Conservation (phyloP, 208 protist species). For the Trichomonas tenax region DNA sequence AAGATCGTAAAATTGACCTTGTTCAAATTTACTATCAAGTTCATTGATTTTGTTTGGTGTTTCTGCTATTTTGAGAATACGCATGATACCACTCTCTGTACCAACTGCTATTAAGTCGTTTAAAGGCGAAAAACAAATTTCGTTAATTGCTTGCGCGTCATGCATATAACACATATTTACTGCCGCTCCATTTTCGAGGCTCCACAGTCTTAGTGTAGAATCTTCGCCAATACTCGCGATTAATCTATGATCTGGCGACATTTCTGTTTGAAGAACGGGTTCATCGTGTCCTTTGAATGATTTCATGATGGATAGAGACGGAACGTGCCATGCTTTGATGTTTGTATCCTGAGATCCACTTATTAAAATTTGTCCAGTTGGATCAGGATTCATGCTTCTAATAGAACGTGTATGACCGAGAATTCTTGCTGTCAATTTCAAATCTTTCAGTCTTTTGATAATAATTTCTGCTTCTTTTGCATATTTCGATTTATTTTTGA, state of each 20-base stretch:
- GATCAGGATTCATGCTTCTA: not conserved
- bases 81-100: not conserved
- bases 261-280: not conserved
- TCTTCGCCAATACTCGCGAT: not conserved
- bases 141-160: not conserved
- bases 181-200: not conserved
- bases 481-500: not conserved
- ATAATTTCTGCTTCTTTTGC: not conserved
- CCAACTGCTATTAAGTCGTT: not conserved
- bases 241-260: not conserved
- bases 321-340: constrained; percentile 11
- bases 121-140: not conserved
- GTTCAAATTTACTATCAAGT: not conserved
- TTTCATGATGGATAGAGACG: not conserved
- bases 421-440: not conserved
- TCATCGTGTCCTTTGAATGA: not conserved
- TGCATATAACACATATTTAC: not conserved
- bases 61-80: not conserved
- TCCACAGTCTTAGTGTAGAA: not conserved
- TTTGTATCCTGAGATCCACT: not conserved
- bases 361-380: not conserved
- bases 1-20: not conserved
- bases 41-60: not conserved
- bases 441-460: not conserved
- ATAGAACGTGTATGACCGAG: not conserved